Evolutionary conservation across 805 yeast species (phyloP).

Genomic region (Candida quercuum): DNA sequence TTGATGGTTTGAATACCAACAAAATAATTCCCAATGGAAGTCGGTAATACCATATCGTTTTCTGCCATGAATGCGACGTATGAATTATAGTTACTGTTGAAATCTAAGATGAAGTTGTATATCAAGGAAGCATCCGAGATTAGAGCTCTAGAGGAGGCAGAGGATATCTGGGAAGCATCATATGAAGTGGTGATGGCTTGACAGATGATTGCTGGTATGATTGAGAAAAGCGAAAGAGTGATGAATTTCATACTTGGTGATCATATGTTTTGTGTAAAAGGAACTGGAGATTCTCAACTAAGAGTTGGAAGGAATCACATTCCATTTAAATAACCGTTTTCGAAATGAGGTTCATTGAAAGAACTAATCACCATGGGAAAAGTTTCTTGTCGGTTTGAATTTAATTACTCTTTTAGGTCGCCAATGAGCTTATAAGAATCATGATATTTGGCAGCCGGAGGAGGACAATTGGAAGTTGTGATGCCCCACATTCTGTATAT

Average conservation of each 20-base stretch:
- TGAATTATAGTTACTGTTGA: conserved; percentile 11
- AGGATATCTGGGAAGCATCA: conserved; percentile 6
- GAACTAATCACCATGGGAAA: too few relatives aligned
- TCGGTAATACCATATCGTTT: conserved; percentile 28
- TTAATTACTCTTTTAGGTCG: neutral
- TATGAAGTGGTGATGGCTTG: conserved; percentile 7
- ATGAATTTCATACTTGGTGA: too few relatives aligned
- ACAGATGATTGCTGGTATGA: neutral
- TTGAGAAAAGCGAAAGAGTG: neutral
- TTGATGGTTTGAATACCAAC: conserved; percentile 23
- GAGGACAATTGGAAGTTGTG: too few relatives aligned
- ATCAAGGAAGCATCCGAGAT: conserved; percentile 15
- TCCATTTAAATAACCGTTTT: too few relatives aligned
- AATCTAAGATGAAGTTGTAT: conserved; percentile 17
- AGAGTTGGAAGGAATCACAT: too few relatives aligned
- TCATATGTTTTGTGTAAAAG: too few relatives aligned
- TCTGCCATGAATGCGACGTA: conserved; percentile 19
- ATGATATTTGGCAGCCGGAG: too few relatives aligned
- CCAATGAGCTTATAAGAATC: too few relatives aligned
- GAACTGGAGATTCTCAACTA: too few relatives aligned
- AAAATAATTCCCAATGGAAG: conserved; percentile 28
- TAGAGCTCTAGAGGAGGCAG: conserved; percentile 20
- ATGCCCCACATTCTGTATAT: too few relatives aligned
- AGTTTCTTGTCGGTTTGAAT: too few relatives aligned
- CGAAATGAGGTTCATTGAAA: too few relatives aligned